phyloP scores from a whole-genome alignment of 1,284 basidiomycete genomes.

The Sutorius eximius region DNA sequence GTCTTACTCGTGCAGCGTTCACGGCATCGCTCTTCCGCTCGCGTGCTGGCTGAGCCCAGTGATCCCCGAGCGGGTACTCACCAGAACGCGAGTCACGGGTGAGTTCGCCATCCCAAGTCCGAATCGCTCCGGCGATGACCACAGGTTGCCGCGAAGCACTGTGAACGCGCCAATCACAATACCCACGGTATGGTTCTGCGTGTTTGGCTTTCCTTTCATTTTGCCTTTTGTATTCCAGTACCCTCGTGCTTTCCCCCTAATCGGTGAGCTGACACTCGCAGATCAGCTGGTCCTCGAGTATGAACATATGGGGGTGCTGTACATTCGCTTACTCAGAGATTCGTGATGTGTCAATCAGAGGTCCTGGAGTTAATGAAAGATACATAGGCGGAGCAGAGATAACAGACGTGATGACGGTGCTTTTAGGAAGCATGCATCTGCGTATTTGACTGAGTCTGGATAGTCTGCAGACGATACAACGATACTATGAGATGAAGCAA shows the following conservation, averaged over 20 bases:
- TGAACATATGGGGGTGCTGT: slow-evolving; percentile 1
- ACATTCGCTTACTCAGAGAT: background rate
- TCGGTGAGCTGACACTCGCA: background rate
- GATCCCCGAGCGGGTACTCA: background rate
- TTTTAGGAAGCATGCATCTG: background rate
- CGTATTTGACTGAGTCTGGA: background rate
- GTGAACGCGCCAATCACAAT: background rate
- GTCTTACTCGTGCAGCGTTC: background rate
- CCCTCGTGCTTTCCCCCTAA: background rate
- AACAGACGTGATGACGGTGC: background rate
- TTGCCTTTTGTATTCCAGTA: background rate
- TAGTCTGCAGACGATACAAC: background rate
- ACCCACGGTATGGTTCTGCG: background rate
- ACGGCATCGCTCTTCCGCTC: background rate
- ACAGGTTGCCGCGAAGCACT: slow-evolving; percentile 9
- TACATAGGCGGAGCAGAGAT: slow-evolving; percentile 4
- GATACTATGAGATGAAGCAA: background rate
- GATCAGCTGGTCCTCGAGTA: background rate
- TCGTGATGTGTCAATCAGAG: background rate
- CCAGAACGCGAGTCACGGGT: background rate
- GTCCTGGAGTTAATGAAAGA: background rate
- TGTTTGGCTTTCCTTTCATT: background rate
- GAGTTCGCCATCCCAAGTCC: background rate
- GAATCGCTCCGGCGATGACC: background rate
- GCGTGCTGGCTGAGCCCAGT: background rate